phyloP scores from a whole-genome alignment of 148 eudicot genomes.

The Drosera capensis region DNA sequence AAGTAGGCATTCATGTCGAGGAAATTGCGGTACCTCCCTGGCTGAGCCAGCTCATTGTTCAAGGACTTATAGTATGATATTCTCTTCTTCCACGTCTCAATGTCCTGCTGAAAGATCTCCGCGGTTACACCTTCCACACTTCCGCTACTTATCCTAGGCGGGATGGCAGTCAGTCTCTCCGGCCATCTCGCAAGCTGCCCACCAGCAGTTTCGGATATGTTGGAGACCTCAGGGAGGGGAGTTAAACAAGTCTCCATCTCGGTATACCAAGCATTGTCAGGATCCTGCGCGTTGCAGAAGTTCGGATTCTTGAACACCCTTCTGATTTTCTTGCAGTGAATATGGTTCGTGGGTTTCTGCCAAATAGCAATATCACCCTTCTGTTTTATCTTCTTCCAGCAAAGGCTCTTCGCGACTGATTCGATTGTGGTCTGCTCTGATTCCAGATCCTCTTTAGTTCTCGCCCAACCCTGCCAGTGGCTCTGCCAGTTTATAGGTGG shows the following conservation, averaged over 20 bases:
- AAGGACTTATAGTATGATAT: constrained; percentile 34
- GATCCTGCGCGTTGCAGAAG: constrained; percentile 35
- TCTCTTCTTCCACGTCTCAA: constrained; percentile 45
- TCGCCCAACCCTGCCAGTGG: constrained; percentile 35
- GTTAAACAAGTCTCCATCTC: constrained; percentile 65
- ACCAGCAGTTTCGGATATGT: constrained; percentile 46
- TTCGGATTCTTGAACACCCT: constrained; percentile 33
- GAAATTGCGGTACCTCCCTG: constrained; percentile 63
- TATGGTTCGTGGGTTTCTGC: constrained; percentile 36
- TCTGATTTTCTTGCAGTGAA: constrained; percentile 17
- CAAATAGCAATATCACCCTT: constrained; percentile 33
- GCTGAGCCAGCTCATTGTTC: constrained; percentile 40
- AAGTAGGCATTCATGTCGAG: constrained; percentile 83
- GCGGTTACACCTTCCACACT: constrained; percentile 40
- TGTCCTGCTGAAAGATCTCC: constrained; percentile 29
- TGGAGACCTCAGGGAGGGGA: constrained; percentile 55
- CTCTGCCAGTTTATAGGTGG: constrained; percentile 51
- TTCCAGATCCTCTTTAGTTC: constrained; percentile 23
- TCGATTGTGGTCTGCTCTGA: constrained; percentile 29
- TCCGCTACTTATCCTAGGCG: constrained; percentile 51
- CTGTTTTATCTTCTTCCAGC: constrained; percentile 46
- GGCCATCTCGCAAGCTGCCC: constrained; percentile 64
- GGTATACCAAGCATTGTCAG: constrained; percentile 77
- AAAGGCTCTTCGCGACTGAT: constrained; percentile 27
- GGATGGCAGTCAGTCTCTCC: constrained; percentile 39